Conservation (phyloP, 75 land plant genomes). For the Cupressus sempervirens region DNA sequence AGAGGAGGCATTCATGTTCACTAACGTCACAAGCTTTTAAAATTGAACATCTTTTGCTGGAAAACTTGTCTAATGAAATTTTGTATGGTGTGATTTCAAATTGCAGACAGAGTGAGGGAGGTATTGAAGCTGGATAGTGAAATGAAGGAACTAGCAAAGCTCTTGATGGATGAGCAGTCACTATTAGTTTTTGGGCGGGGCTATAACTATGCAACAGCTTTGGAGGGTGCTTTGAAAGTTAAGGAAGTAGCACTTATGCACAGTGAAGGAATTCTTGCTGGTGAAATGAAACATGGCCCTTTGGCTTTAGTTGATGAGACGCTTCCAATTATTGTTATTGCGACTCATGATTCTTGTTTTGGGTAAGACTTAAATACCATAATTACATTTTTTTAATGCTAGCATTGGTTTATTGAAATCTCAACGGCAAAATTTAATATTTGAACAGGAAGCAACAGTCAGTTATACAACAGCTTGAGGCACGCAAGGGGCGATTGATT, state of each 20-base stretch:
- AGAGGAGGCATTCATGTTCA: neutral
- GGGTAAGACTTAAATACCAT: constrained; percentile 36
- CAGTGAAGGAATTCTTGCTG: constrained; percentile 98
- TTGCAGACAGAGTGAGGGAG: constrained; percentile 74
- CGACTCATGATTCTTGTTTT: constrained; percentile 90
- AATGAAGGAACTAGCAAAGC: constrained; percentile 90
- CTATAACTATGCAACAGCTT: constrained; percentile 94
- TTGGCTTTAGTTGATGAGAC: constrained; percentile 93
- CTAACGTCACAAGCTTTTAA: neutral
- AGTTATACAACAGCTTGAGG: constrained; percentile 95
- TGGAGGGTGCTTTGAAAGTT: constrained; percentile 97
- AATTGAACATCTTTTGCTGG: neutral
- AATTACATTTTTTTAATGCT: neutral
- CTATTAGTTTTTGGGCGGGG: constrained; percentile 96
- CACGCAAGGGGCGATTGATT: constrained; percentile 92
- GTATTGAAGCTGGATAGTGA: constrained; percentile 85
- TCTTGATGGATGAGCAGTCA: constrained; percentile 80
- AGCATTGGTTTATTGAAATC: neutral
- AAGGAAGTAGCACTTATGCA: constrained; percentile 98
- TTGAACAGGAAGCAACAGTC: constrained; percentile 91
- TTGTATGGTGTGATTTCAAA: neutral
- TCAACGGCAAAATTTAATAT: neutral
- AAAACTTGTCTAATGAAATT: neutral
- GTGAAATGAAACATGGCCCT: constrained; percentile 99
- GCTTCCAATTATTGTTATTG: constrained; percentile 92